Base-by-base conservation (phyloP, 345 rosid species). In the Cardamine chenopodiifolia region DNA sequence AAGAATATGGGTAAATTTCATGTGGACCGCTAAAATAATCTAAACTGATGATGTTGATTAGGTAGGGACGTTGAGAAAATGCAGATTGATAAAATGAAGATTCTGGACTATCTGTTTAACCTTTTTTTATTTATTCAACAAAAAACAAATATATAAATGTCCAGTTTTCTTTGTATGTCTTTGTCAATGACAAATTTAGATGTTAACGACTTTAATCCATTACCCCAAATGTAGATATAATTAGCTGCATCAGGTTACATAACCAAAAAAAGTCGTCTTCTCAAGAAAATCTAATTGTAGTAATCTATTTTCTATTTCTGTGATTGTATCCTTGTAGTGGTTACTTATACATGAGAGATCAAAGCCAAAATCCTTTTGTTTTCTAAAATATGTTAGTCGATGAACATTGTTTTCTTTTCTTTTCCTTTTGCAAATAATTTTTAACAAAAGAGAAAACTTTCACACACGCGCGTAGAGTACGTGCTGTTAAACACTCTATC, bases 1-100 rank as follows among this genome's bases (percentile, higher is more conserved):
- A 35, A 56, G 77, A 55, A 31, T 7, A 55, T 50, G 53, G 42
- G 50, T 57, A 47, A 50, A 57, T 34, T 37, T 35, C 18, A 18
- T 20, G 40, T 37, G 72, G 73, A 66, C 78, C 64, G 52, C 58
- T 12, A 22, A 56, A 45, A 37, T 55, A 64, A 22, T 73, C 62
- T 44, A 55, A 28, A 64, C 42, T 63, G 64, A 49, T 63, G 70
- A 31, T 63, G 55, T 35, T 56, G 66, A 57, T 35, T 65, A 0
- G 20, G 65, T 56, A 57, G 58, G 71, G 57, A 56, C 50, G 8
- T 65, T 11, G 66, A 32, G 22, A 42, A 52, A 52, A 19, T 54
- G 19, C 63, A 32, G 52, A 72, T 23, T 50, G 76, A 25, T 62
- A 5, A 61, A 62, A 18, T 60, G 62, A 54, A 63, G 56, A 28